A percentile compares a stretch with the other conserved stretches of the same genome.
These are phyloP conservation scores for Pseudopyricularia cyperi DNA, from an alignment of 2,329 filamentous ascomycete species.

Conservation along the genomic window DNA sequence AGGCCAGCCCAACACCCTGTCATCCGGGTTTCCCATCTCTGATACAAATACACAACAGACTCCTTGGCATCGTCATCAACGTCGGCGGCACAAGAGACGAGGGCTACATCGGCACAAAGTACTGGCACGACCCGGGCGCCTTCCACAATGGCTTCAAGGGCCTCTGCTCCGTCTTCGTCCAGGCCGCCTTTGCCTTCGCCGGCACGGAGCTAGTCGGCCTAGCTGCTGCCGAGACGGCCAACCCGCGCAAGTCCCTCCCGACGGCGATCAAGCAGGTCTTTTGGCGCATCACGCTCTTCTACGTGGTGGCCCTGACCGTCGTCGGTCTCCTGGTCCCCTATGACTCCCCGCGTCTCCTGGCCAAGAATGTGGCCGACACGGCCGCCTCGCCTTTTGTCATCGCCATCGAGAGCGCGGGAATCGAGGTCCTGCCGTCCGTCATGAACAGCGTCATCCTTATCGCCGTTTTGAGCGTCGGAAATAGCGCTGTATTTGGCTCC, in stretches of 20 bases:
- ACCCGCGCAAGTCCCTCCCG: constrained; percentile 68
- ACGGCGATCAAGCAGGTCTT: constrained; percentile 89
- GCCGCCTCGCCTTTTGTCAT: constrained; percentile 87
- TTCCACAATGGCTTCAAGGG: constrained; percentile 77
- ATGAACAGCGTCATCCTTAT: constrained; percentile 96
- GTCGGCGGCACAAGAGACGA: constrained; percentile 62
- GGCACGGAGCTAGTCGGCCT: constrained; percentile 67
- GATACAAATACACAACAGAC: constrained; percentile 26
- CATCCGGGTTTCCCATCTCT: constrained; percentile 3
- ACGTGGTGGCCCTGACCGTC: constrained; percentile 68
- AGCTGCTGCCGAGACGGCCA: constrained; percentile 66
- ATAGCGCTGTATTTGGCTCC: constrained; percentile 83
- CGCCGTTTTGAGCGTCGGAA: constrained; percentile 80
- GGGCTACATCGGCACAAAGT: constrained; percentile 68
- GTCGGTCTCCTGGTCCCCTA: constrained; percentile 76
- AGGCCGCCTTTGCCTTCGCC: constrained; percentile 62
- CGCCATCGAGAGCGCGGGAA: constrained; percentile 74
- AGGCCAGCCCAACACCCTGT: not conserved
- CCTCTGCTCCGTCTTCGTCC: constrained; percentile 67
- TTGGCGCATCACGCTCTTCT: constrained; percentile 87
- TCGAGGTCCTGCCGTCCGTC: constrained; percentile 66
- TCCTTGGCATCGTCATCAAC: constrained; percentile 77
- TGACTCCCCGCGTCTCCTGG: constrained; percentile 49
- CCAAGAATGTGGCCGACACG: constrained; percentile 46
- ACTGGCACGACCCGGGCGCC: constrained; percentile 71